Base-by-base conservation (phyloP, 73 alveolate species). In the Tetrahymena elliotti region DNA sequence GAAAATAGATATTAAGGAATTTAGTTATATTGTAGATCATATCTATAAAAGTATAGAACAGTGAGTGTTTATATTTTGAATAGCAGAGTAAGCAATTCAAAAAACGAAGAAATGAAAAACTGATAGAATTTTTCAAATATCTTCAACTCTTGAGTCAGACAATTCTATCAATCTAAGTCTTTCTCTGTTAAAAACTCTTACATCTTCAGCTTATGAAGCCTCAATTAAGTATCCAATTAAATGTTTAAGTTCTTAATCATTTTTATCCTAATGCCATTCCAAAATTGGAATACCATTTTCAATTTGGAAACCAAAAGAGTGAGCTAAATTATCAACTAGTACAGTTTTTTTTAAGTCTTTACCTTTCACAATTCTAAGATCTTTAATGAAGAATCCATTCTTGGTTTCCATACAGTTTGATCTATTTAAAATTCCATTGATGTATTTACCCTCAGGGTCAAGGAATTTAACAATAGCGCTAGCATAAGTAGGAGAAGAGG, bases 401-500 rank as follows among this genome's bases (percentile, higher is more conserved):
- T 98, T 98, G 34, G 98, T 96, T 93, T 97, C 97, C 97, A 97
- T 96, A 92, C 99, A 98, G 95, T 97, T 97, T 95, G 97, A 97
- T 93, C 99, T 97, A 93, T 98, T 98, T 54, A 98, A 93, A 40
- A 99, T 93, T 84, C 97, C 96, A 53, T 98, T 97, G 84, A 98
- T 97, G 92, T 96, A 95, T 93, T 97, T 97, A 20, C 98, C 97
- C 35, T 97, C 93, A 34, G 99, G 99, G 53, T 98, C 99, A 94
- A 98, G 92, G 83, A 95, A 97, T 95, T 98, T 98, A 54, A 98
- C 93, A 9, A 98, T 99, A 33, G 98, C 98, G 96, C 97, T 98
- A 5, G 99, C 99, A 96, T 98, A 98, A 18, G 99, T 96, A 36
- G 96, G 96, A 97, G 98, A 98, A 15, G 99, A 97, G 11, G 99